phyloP scores from a whole-genome alignment of 495 filamentous ascomycete species.

The Penicillium cosmopolitanum region DNA sequence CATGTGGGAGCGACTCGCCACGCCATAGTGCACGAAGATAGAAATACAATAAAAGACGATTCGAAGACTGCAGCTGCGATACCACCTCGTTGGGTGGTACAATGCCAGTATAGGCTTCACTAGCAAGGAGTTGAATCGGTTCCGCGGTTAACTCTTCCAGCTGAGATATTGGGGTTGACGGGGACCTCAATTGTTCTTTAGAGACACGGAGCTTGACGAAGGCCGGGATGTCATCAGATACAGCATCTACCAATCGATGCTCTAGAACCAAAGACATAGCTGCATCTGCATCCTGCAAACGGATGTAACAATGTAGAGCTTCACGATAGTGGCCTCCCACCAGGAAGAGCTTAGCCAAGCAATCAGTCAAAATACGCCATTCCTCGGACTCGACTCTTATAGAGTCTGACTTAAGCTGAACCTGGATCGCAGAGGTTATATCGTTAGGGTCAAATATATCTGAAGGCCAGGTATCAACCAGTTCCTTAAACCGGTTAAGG shows the following conservation, averaged over 20 bases:
- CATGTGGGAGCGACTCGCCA: constrained; percentile 58
- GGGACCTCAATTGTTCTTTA: constrained; percentile 63
- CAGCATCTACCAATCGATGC: constrained; percentile 79
- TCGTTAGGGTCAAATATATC: constrained; percentile 78
- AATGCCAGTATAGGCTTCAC: constrained; percentile 85
- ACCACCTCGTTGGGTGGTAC: constrained; percentile 80
- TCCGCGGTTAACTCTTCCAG: constrained; percentile 79
- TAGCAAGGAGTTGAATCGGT: constrained; percentile 82
- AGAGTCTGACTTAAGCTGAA: constrained; percentile 69
- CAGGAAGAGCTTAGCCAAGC: constrained; percentile 81
- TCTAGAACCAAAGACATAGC: constrained; percentile 84
- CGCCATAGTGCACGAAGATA: constrained; percentile 87
- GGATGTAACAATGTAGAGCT: constrained; percentile 86
- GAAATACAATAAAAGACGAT: constrained; percentile 72
- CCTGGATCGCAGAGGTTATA: constrained; percentile 71
- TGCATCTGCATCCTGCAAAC: constrained; percentile 85
- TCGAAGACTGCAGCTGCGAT: constrained; percentile 63
- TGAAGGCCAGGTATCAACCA: constrained; percentile 84
- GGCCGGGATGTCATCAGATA: constrained; percentile 85
- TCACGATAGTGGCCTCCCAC: constrained; percentile 77
- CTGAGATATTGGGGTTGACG: constrained; percentile 63
- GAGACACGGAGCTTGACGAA: constrained; percentile 86
- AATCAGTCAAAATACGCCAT: constrained; percentile 82
- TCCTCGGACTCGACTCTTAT: constrained; percentile 73
- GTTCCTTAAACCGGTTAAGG: constrained; percentile 66